Conservation (phyloP, 352 stramenopile genomes). For the Phytophthora pinifolia region DNA sequence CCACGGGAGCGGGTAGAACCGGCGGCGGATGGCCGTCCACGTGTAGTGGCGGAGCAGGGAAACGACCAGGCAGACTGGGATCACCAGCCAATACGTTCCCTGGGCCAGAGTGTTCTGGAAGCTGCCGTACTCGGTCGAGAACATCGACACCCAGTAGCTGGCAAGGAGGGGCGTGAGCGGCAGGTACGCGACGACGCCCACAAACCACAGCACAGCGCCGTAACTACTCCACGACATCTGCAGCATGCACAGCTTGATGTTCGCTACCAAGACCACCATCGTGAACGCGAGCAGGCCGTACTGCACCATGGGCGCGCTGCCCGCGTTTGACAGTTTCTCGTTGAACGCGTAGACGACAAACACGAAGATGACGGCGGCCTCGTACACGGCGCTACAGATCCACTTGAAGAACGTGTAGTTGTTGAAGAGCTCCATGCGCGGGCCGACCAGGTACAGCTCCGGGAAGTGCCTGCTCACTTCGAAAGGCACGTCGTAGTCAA, state of each 20-base stretch:
- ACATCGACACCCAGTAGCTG: slow-evolving; percentile 65
- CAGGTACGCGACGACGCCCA: slow-evolving; percentile 69
- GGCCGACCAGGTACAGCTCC: slow-evolving; percentile 73
- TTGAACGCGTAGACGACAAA: slow-evolving; percentile 77
- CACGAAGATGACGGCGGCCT: slow-evolving; percentile 67
- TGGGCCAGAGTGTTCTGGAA: slow-evolving; percentile 73
- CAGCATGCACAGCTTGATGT: slow-evolving; percentile 89
- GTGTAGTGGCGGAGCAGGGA: slow-evolving; percentile 67
- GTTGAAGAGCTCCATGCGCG: slow-evolving; percentile 82
- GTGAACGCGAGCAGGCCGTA: slow-evolving; percentile 93
- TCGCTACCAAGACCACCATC: slow-evolving; percentile 92
- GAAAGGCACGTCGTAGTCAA: slow-evolving; percentile 84
- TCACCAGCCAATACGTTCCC: slow-evolving; percentile 71
- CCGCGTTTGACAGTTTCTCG: slow-evolving; percentile 62
- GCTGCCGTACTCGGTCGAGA: slow-evolving; percentile 66
- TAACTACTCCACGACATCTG: slow-evolving; percentile 79
- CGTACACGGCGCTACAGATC: slow-evolving; percentile 78
- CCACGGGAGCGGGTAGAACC: slow-evolving; percentile 75
- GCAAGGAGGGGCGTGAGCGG: slow-evolving; percentile 61
- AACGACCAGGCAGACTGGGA: slow-evolving; percentile 55
- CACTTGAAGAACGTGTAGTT: slow-evolving; percentile 85
- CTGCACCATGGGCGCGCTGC: slow-evolving; percentile 90
- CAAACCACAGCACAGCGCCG: slow-evolving; percentile 48
- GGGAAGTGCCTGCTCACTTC: slow-evolving; percentile 63
- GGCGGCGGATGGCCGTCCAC: slow-evolving; percentile 71